Evolutionary conservation across 2,329 filamentous ascomycete species (phyloP), one percentile per base, ranked within the genome.

Genomic region (Chaetoscypha palmicola): DNA sequence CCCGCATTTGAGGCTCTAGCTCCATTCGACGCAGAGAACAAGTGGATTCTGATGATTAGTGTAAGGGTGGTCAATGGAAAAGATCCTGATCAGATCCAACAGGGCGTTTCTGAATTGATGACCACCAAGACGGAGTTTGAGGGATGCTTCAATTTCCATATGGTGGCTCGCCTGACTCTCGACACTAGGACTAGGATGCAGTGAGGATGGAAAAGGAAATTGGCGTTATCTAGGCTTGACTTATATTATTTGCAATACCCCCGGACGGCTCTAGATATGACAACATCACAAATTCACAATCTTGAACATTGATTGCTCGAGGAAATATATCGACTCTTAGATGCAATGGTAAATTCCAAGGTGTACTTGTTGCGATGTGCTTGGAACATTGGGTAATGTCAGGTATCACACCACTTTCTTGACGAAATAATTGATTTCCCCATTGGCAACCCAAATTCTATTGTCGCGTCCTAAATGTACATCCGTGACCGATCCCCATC

Each of bases 1-100:
- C 73, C 74, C 0, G 49, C 71, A 0, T 76, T 69, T 63, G 64
- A 69, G 2, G 59, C 64, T 0, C 62, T 79, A 5, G 61, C 68
- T 2, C 69, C 68, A 0, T 62, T 76, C 12, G 74, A 77, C 52
- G 59, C 66, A 40, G 58, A 64, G 16, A 61, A 65, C 24, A 70
- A 70, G 35, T 81, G 77, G 77, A 68, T 77, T 39, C 64, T 82
- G 22, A 68, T 68, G 26, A 71, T 78, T 45, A 76, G 69, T 46
- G 62, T 69, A 2, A 67, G 75, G 39, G 74, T 79, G 2, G 51
- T 70, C 5, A 74, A 79, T 46, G 75, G 78, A 41, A 74, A 69
- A 51, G 71, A 74, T 40, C 76, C 76, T 0, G 55, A 54, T 4
- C 74, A 76, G 55, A 68, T 80, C 22, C 66, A 71, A 34, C 71